phyloP scores from a whole-genome alignment of 2,329 filamentous ascomycete species.

The Aspergillus terreus region DNA sequence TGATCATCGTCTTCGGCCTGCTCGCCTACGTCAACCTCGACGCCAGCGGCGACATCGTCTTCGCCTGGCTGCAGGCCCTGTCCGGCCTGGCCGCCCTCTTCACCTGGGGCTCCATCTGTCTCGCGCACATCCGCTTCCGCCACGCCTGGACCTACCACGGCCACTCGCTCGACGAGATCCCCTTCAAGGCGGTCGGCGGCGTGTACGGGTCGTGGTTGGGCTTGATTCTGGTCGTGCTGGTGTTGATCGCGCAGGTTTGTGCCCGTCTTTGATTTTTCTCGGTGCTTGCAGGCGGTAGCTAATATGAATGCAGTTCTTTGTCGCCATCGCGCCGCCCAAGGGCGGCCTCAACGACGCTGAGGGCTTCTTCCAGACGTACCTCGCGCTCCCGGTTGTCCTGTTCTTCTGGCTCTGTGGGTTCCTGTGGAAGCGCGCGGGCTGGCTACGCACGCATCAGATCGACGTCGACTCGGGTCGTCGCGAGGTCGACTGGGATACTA shows the following conservation, averaged over 20 bases:
- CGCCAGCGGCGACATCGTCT: slow-evolving; percentile 50
- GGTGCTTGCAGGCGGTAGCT: no score
- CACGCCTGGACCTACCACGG: slow-evolving; percentile 57
- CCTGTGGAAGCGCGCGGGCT: slow-evolving; percentile 62
- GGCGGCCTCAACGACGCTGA: slow-evolving; percentile 30
- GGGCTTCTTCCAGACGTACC: slow-evolving; percentile 46
- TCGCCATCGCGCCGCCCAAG: slow-evolving; percentile 17
- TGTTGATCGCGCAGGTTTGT: slow-evolving; percentile 43
- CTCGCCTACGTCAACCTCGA: slow-evolving; percentile 41
- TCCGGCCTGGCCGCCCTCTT: slow-evolving; percentile 62
- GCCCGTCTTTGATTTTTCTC: no score
- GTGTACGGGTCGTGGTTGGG: slow-evolving; percentile 62
- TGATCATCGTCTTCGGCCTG: slow-evolving; percentile 39
- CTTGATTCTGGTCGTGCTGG: slow-evolving; percentile 52
- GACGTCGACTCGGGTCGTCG: slow-evolving; percentile 65
- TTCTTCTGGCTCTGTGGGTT: slow-evolving; percentile 40
- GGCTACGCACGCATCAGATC: slow-evolving; percentile 57
- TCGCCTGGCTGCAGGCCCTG: slow-evolving; percentile 63
- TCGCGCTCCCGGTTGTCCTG: slow-evolving; percentile 44
- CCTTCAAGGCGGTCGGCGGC: slow-evolving; percentile 59
- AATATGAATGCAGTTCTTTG: slow-evolving; percentile 32
- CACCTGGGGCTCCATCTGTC: slow-evolving; percentile 63
- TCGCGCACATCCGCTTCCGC: slow-evolving; percentile 67
- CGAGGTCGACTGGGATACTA: slow-evolving; percentile 62
- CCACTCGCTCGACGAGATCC: slow-evolving; percentile 60